A percentile compares a stretch with the other conserved stretches of the same genome.
Conservation (phyloP, 805 yeast genomes). For the Candida wancherniae region DNA sequence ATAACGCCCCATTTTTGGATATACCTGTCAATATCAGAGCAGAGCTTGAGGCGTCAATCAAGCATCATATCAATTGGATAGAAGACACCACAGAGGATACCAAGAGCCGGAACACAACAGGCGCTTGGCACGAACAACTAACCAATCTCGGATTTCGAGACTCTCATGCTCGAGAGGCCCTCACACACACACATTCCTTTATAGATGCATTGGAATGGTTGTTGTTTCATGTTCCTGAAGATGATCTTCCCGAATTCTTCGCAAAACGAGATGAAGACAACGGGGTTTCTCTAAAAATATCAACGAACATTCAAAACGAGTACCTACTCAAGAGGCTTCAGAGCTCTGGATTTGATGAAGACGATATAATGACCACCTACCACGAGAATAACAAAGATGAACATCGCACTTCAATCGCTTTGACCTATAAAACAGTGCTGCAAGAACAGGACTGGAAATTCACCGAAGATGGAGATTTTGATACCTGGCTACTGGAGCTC, state of each 20-base stretch:
- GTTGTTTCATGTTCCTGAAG: conserved; percentile 87
- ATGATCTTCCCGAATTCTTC: conserved; percentile 73
- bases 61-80: conserved; percentile 55
- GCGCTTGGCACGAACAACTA: conserved; percentile 11
- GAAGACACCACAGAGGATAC: conserved; percentile 12
- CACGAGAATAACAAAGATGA: conserved; percentile 42
- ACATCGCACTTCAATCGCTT: conserved; percentile 43
- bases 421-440: conserved; percentile 35
- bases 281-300: conserved; percentile 52
- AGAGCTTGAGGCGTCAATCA: conserved; percentile 57
- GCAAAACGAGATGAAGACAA: conserved; percentile 54
- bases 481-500: conserved; percentile 70
- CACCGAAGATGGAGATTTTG: conserved; percentile 25
- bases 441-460: conserved; percentile 5
- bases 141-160: conserved; percentile 53
- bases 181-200: conserved; percentile 49
- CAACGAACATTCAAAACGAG: conserved; percentile 52
- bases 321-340: conserved; percentile 52
- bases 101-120: conserved; percentile 1
- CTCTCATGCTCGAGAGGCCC: conserved; percentile 67
- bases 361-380: conserved; percentile 52
- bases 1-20: conserved; percentile 60
- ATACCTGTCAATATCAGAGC: conserved; percentile 61
- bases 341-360: conserved; percentile 67
- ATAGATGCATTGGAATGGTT: conserved; percentile 68